Evolutionary conservation across 371 early-diverging fungal species (phyloP).

Genomic region (Actinomortierella wolfii): DNA sequence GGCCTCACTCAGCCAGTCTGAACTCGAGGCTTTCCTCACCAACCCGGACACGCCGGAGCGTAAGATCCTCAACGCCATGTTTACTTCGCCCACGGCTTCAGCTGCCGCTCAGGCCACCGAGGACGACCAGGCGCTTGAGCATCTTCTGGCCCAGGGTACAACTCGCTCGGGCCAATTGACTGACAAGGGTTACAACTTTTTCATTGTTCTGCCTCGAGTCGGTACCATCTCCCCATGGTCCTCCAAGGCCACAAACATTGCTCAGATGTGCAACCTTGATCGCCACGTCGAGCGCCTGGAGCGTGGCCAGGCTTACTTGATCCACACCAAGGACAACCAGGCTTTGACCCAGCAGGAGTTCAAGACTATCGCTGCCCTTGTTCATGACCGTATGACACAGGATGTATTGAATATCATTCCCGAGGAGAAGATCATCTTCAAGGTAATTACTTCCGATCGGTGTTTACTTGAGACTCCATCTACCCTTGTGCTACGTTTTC

Average conservation of each 20-base stretch:
- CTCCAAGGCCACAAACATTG: constrained; percentile 97
- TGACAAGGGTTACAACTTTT: constrained; percentile 46
- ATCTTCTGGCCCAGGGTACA: constrained; percentile 42
- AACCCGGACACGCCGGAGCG: constrained; percentile 47
- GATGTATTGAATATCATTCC: constrained; percentile 64
- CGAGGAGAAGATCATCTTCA: constrained; percentile 70
- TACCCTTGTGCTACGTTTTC: too few species aligned
- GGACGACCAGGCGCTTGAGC: constrained; percentile 45
- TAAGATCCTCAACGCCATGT: constrained; percentile 49
- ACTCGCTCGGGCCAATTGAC: background rate
- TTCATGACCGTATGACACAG: constrained; percentile 97
- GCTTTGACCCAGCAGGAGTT: constrained; percentile 47
- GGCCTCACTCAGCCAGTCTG: constrained; percentile 41
- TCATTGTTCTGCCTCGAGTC: constrained; percentile 81
- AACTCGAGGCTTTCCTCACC: constrained; percentile 42
- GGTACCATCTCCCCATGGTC: constrained; percentile 99
- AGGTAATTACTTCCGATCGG: constrained; percentile 41
- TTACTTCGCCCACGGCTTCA: constrained; percentile 30
- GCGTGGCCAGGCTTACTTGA: constrained; percentile 78
- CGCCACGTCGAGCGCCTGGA: constrained; percentile 80
- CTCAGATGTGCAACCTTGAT: constrained; percentile 82
- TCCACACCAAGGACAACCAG: constrained; percentile 48
- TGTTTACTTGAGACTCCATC: too few species aligned
- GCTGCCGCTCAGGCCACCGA: constrained; percentile 4
- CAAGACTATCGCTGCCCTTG: constrained; percentile 53